Percentiles rank a stretch among this genome's conserved stretches.
phyloP scores from a whole-genome alignment of 106 monocot genomes.

The Alisma plantagoaquatica region DNA sequence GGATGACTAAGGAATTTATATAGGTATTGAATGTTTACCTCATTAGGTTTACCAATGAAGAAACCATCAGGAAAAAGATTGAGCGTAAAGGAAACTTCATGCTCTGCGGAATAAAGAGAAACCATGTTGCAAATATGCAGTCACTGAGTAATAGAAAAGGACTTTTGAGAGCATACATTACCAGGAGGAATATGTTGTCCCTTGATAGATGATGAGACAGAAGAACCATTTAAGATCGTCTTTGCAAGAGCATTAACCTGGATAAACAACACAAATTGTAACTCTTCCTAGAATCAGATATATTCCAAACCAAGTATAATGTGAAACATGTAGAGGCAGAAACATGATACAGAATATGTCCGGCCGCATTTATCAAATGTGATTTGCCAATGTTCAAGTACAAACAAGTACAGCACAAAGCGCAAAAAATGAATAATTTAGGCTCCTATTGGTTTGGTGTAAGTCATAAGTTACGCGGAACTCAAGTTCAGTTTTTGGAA shows the following conservation, averaged over 20 bases:
- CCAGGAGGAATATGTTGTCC: constrained; percentile 4
- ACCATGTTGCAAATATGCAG: neutral
- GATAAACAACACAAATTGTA: too few relatives aligned
- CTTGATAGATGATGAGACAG: neutral
- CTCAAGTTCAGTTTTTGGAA: too few relatives aligned
- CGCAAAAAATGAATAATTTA: too few relatives aligned
- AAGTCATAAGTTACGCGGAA: too few relatives aligned
- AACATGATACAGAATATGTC: too few relatives aligned
- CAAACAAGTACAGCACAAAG: too few relatives aligned
- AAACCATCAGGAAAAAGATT: constrained; percentile 55
- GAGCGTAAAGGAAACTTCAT: constrained; percentile 43
- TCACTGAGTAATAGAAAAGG: neutral
- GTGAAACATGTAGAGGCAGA: too few relatives aligned
- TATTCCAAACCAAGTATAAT: too few relatives aligned
- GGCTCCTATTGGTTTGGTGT: too few relatives aligned
- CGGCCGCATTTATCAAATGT: too few relatives aligned
- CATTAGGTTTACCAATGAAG: constrained; percentile 38
- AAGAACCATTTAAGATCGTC: neutral
- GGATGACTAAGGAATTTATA: neutral
- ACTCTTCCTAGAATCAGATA: too few relatives aligned
- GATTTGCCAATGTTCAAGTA: too few relatives aligned
- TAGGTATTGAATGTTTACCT: constrained; percentile 35
- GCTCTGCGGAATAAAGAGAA: constrained; percentile 18
- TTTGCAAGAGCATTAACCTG: neutral
- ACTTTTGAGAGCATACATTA: neutral